Percentiles rank a stretch among this genome's conserved stretches.
Evolutionary conservation across 257 asterid genomes (phyloP).

Genomic region (Scutellaria minor): DNA sequence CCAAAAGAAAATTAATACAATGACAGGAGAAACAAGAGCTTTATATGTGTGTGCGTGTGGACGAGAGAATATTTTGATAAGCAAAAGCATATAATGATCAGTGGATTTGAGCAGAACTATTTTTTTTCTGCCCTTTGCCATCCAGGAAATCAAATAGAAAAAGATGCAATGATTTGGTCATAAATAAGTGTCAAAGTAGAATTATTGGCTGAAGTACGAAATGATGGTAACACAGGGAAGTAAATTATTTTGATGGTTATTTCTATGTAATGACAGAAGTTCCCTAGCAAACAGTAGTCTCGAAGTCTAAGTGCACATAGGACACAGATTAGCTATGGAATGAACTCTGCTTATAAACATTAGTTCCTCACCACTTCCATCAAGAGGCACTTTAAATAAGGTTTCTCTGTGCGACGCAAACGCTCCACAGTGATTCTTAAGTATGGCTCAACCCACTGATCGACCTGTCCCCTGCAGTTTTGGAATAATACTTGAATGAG

Average conservation of each 20-base stretch:
- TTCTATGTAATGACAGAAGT: background rate
- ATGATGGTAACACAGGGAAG: slow-evolving; percentile 10
- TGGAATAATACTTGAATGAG: slow-evolving; percentile 91
- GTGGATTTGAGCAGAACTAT: background rate
- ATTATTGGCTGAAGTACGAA: background rate
- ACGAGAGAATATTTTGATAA: background rate
- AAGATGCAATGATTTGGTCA: slow-evolving; percentile 7
- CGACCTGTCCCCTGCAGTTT: slow-evolving; percentile 94
- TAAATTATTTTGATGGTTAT: background rate
- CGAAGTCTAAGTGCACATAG: background rate
- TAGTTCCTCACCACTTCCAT: slow-evolving; percentile 79
- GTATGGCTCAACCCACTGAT: slow-evolving; percentile 98
- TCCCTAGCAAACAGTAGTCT: background rate
- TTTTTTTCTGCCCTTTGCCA: background rate
- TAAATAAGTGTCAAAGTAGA: background rate
- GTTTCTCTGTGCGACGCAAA: slow-evolving; percentile 73
- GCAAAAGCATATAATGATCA: background rate
- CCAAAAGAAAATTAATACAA: background rate
- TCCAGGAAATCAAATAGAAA: background rate
- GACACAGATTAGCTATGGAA: background rate
- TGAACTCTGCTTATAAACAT: background rate
- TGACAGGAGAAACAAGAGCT: background rate
- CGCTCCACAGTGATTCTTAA: slow-evolving; percentile 80
- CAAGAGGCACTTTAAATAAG: slow-evolving; percentile 79
- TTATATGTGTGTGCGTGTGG: background rate